Conservation (phyloP, 345 rosid genomes). For the Lumnitzera racemosa region DNA sequence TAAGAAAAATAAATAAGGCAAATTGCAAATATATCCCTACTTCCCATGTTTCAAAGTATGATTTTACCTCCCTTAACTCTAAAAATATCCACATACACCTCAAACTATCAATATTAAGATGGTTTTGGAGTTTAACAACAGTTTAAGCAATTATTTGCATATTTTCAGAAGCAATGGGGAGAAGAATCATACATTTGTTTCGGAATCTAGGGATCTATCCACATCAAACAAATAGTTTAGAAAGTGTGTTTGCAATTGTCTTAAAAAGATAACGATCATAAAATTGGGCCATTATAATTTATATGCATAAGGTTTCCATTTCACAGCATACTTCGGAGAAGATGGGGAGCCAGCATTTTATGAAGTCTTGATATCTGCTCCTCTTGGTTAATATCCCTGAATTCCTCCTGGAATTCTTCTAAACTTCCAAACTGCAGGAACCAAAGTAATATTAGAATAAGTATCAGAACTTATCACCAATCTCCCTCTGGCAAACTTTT, state of each 20-base stretch:
- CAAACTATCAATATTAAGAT: no score
- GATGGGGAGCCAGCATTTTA: constrained; percentile 98
- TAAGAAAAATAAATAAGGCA: constrained; percentile 3
- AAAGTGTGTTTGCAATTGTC: no score
- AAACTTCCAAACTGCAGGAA: constrained; percentile 78
- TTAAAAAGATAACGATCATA: no score
- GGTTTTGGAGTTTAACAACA: no score
- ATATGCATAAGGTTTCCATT: neutral
- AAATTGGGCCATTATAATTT: no score
- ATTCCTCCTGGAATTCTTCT: constrained; percentile 99
- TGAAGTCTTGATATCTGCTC: constrained; percentile 96
- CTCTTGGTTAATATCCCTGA: constrained; percentile 96
- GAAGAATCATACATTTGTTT: neutral
- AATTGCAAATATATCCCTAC: constrained; percentile 4
- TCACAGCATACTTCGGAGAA: constrained; percentile 71
- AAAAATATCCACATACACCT: no score
- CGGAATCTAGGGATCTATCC: no score
- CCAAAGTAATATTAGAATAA: constrained; percentile 15
- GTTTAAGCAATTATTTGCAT: no score
- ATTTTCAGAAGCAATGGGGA: no score
- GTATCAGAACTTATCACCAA: constrained; percentile 9
- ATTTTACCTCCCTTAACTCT: neutral
- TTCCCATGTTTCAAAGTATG: neutral
- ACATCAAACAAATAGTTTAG: no score
- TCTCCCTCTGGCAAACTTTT: constrained; percentile 8